These are phyloP conservation scores for Cardamine chenopodiifolia DNA, from an alignment of 345 rosid genomes.

Conservation along the genomic window DNA sequence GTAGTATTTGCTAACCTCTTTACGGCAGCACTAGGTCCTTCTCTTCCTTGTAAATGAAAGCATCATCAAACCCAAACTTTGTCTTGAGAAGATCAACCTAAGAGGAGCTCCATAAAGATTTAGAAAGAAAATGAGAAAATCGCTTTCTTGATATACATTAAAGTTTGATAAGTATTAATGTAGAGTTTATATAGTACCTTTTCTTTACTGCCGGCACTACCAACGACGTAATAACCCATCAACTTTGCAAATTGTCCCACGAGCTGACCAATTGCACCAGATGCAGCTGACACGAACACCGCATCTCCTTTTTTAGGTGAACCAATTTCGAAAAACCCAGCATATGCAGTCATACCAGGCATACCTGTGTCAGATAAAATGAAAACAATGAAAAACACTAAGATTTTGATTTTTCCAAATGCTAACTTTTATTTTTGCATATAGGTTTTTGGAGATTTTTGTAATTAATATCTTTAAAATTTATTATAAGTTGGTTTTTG, in stretches of 20 bases:
- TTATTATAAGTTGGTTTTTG: neutral
- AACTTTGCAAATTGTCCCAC: slow-evolving; percentile 66
- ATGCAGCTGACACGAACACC: slow-evolving; percentile 64
- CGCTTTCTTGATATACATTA: neutral
- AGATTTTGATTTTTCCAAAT: neutral
- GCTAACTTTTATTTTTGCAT: neutral
- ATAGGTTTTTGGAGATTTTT: no score
- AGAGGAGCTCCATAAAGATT: neutral
- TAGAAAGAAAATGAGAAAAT: neutral
- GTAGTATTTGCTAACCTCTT: slow-evolving; percentile 41
- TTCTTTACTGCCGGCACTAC: slow-evolving; percentile 57
- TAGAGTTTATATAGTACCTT: slow-evolving; percentile 43
- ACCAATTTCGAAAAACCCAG: slow-evolving; percentile 55
- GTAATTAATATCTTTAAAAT: no score
- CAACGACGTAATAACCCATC: slow-evolving; percentile 61
- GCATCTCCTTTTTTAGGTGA: slow-evolving; percentile 58
- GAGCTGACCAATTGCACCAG: slow-evolving; percentile 71
- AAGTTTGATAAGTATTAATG: slow-evolving; percentile 1
- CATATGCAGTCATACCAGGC: slow-evolving; percentile 67
- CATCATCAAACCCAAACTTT: slow-evolving; percentile 61
- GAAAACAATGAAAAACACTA: neutral
- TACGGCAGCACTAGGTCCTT: slow-evolving; percentile 46
- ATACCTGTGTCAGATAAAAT: slow-evolving; percentile 44
- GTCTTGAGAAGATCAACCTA: slow-evolving; percentile 55
- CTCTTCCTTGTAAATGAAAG: slow-evolving; percentile 64